A percentile compares a stretch with the other conserved stretches of the same genome.
Evolutionary conservation across 768 basidiomycete species (phyloP).

Genomic region (Boletus reticulatus): DNA sequence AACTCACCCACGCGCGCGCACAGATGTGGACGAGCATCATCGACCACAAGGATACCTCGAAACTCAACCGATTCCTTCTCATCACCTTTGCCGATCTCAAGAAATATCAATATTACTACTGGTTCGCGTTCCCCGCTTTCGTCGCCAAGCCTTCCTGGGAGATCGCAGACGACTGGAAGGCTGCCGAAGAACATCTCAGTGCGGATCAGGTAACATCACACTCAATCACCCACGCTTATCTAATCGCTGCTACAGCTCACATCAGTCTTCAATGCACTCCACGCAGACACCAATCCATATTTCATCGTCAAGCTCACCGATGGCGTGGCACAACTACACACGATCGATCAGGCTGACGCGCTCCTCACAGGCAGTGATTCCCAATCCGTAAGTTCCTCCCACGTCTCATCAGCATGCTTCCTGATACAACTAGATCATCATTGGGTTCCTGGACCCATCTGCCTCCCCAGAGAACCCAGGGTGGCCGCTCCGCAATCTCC

Average conservation of each 20-base stretch:
- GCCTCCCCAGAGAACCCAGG: constrained; percentile 71
- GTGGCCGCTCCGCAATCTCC: constrained; percentile 92
- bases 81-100: constrained; percentile 97
- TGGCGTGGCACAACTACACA: constrained; percentile 41
- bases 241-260: constrained; percentile 40
- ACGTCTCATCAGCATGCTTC: constrained; percentile 8
- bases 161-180: constrained; percentile 57
- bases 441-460: constrained; percentile 86
- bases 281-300: constrained; percentile 45
- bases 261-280: constrained; percentile 51
- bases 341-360: constrained; percentile 52
- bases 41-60: constrained; percentile 48
- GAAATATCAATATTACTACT: constrained; percentile 97
- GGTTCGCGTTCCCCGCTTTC: constrained; percentile 97
- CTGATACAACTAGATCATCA: constrained; percentile 34
- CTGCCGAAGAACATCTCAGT: constrained; percentile 45
- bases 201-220: constrained; percentile 36
- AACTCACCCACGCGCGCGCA: background rate
- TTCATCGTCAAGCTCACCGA: constrained; percentile 54
- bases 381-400: constrained; percentile 38
- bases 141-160: constrained; percentile 90
- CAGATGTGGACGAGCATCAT: constrained; percentile 72
- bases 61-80: constrained; percentile 77
- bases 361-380: constrained; percentile 54
- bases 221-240: background rate